These are phyloP conservation scores for Thymus quinquecostatus DNA, from an alignment of 257 asterid species.

Conservation along the genomic window DNA sequence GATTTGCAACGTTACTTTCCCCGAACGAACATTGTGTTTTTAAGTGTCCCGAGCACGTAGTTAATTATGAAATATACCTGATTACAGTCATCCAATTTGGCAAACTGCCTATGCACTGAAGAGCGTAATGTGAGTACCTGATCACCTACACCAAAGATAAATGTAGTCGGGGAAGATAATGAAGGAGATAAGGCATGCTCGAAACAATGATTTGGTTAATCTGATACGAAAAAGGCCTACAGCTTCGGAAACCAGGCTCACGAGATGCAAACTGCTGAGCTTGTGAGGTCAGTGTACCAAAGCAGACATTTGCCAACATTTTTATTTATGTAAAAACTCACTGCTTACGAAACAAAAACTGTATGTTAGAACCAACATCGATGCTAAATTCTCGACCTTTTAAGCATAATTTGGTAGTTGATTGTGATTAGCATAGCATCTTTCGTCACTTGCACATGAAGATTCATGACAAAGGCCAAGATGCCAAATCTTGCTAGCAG, in stretches of 20 bases:
- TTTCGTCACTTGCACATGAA: neutral
- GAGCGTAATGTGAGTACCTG: slow-evolving; percentile 80
- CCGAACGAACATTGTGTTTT: neutral
- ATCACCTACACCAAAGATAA: slow-evolving; percentile 56
- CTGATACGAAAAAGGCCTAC: neutral
- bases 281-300: neutral
- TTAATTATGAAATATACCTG: slow-evolving; percentile 50
- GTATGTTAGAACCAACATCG: too few species aligned
- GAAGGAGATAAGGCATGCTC: neutral
- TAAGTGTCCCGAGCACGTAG: neutral
- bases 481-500: neutral
- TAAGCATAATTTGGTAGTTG: too few species aligned
- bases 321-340: neutral
- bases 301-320: neutral
- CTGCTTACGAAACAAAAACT: neutral
- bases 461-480: neutral
- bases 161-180: neutral
- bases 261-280: neutral
- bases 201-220: slow-evolving; percentile 2
- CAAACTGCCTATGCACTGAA: slow-evolving; percentile 57
- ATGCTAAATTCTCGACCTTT: too few species aligned
- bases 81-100: slow-evolving; percentile 71
- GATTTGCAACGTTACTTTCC: slow-evolving; percentile 11
- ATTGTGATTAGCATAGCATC: too few species aligned
- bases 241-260: neutral